phyloP scores from a whole-genome alignment of 345 rosid genomes.

The Orychophragmus violaceus region DNA sequence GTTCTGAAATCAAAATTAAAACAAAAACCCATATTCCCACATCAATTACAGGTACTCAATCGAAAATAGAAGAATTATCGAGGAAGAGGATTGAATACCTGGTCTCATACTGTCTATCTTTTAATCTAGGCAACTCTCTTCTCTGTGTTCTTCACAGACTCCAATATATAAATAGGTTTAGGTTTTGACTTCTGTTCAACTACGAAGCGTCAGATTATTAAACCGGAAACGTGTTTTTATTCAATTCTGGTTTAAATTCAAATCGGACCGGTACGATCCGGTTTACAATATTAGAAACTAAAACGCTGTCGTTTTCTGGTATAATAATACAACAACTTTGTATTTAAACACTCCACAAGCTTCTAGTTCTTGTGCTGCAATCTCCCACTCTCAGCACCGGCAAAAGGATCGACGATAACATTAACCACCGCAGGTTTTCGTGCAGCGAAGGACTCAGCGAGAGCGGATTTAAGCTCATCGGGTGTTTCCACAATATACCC shows the following conservation, averaged over 20 bases:
- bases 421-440: conserved; percentile 80
- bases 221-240: conserved; percentile 16
- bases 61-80: background rate
- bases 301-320: background rate
- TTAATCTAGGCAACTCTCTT: background rate
- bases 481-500: conserved; percentile 89
- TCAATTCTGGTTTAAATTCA: background rate
- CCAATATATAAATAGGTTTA: background rate
- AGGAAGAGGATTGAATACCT: conserved; percentile 7
- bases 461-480: conserved; percentile 70
- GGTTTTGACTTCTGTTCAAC: too few species aligned
- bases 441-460: conserved; percentile 64
- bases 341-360: conserved; percentile 8
- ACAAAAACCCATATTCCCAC: background rate
- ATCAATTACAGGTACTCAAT: background rate
- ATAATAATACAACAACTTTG: background rate
- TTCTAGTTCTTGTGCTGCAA: conserved; percentile 88
- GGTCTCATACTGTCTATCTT: conserved; percentile 24
- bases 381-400: conserved; percentile 97
- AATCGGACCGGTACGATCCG: background rate
- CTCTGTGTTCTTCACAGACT: background rate
- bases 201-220: too few species aligned
- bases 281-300: background rate
- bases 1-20: conserved; percentile 36
- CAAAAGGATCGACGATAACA: conserved; percentile 75